Evolutionary conservation across 2,329 filamentous ascomycete species (phyloP), one percentile per base, ranked within the genome.

Genomic region (Drechmeria coniospora): DNA sequence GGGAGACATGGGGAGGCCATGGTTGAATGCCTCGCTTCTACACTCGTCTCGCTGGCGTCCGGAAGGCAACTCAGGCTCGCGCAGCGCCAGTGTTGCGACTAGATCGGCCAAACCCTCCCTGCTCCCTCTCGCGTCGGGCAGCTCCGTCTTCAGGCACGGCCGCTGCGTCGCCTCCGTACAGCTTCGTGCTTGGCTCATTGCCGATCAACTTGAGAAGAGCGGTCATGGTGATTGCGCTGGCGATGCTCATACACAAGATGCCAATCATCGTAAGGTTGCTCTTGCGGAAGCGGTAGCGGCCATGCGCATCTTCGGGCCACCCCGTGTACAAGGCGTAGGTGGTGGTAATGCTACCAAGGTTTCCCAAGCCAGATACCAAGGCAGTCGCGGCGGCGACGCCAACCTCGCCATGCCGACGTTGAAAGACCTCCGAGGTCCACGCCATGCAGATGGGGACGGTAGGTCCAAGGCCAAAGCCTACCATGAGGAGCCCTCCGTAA

Each of bases 401-500:
- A 14, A 93, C 81, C 52, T 93, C 84, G 25, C 84, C 82, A 45
- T 93, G 84, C 9, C 84, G 77, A 18, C 69, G 68, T 55, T 92
- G 83, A 60, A 93, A 93, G 45, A 92, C 78, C 53, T 92, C 80
- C 36, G 74, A 81, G 18, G 80, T 83, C 84, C 84, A 92, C 20
- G 83, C 78, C 84, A 93, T 93, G 50, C 80, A 87, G 44, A 87
- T 87, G 8, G 84, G 84, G 1, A 92, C 83, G 0, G 84, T 92
- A 4, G 84, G 84, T 1, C 84, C 84, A 2, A 93, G 73, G 0
- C 84, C 84, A 44, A 92, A 92, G 4, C 84, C 84, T 20, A 93
- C 78, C 56, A 93, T 76, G 27, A 93, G 59, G n/a, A 93, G 68
- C 4, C 84, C 84, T 26, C 79, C 81, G 47, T 93, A 93, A 23